A percentile compares a stretch with the other conserved stretches of the same genome.
These are phyloP conservation scores for Backusella luteola DNA, from an alignment of 192 early-diverging fungal species.

Conservation along the genomic window DNA sequence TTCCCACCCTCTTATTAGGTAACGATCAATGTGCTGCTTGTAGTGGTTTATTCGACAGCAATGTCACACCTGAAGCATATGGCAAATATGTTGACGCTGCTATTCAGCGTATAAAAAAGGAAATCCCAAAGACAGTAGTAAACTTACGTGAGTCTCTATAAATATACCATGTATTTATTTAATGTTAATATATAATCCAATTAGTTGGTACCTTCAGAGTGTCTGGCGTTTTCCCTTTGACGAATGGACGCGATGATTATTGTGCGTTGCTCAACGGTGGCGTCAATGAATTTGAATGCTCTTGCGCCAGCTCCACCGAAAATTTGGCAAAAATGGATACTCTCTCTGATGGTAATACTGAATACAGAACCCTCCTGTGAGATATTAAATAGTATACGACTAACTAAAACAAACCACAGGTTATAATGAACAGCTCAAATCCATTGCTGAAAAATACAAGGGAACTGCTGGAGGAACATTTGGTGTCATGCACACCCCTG, in stretches of 20 bases:
- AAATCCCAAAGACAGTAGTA: constrained; percentile 43
- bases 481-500: constrained; percentile 16
- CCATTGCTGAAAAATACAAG: constrained; percentile 36
- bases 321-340: background rate
- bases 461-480: constrained; percentile 21
- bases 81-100: constrained; percentile 19
- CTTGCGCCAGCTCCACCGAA: background rate
- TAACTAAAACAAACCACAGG: background rate
- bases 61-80: constrained; percentile 23
- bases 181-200: background rate
- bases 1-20: constrained; percentile 34
- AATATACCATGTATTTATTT: constrained; percentile 1
- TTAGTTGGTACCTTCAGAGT: constrained; percentile 5
- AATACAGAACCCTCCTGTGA: background rate
- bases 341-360: background rate
- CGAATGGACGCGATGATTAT: background rate
- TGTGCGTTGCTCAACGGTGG: background rate
- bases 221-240: background rate
- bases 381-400: background rate
- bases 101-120: constrained; percentile 15
- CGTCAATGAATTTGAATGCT: background rate
- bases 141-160: constrained; percentile 38
- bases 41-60: constrained; percentile 19
- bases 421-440: constrained; percentile 39
- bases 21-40: constrained; percentile 51